phyloP scores from a whole-genome alignment of 495 filamentous ascomycete genomes.

The Friedmanniomyces endolithicus region DNA sequence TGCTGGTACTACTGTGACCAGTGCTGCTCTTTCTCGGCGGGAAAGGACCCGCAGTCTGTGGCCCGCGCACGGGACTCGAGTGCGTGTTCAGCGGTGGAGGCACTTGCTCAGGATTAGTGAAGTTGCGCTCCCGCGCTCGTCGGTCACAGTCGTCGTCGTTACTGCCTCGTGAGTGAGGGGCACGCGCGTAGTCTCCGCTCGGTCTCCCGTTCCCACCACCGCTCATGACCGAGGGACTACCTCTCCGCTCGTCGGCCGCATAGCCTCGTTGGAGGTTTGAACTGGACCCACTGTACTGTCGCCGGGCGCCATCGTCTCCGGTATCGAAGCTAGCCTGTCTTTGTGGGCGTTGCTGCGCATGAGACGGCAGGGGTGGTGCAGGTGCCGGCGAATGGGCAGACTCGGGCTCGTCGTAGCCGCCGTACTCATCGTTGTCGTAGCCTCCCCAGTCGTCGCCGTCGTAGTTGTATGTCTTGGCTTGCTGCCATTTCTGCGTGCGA shows the following conservation, averaged over 20 bases:
- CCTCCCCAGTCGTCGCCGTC: conserved; percentile 92
- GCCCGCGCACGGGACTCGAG: conserved; percentile 1
- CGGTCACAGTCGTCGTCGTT: neutral
- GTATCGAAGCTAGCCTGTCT: conserved; percentile 33
- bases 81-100: conserved; percentile 26
- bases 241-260: neutral
- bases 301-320: conserved; percentile 32
- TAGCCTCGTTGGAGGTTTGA: neutral
- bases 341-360: neutral
- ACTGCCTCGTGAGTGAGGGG: neutral
- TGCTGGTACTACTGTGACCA: conserved; percentile 22
- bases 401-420: conserved; percentile 36
- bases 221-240: neutral
- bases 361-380: conserved; percentile 12
- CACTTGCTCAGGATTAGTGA: conserved; percentile 27
- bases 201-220: neutral
- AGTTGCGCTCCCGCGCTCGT: conserved; percentile 21
- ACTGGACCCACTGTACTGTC: conserved; percentile 21
- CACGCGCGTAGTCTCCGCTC: neutral
- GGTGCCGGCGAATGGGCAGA: conserved; percentile 16
- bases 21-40: conserved; percentile 52
- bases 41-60: conserved; percentile 21
- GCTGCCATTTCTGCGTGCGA: conserved; percentile 90
- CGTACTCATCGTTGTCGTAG: conserved; percentile 68
- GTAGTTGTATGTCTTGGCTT: conserved; percentile 77